phyloP scores from a whole-genome alignment of 345 rosid genomes.

The Chamaenerion angustifolium region DNA sequence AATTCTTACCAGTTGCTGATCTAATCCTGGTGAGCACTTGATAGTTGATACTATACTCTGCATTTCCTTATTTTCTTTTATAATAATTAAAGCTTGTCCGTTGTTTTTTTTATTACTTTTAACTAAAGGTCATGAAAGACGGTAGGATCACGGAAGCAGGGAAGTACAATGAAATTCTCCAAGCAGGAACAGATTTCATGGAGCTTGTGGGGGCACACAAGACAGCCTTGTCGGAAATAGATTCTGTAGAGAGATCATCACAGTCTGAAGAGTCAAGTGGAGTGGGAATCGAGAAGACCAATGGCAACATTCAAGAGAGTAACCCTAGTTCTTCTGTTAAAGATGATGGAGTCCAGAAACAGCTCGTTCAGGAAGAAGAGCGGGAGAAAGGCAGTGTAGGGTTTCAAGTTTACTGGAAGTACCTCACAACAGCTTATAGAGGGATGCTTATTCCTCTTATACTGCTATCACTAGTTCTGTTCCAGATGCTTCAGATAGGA shows the following conservation, averaged over 20 bases:
- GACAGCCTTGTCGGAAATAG: constrained; percentile 13
- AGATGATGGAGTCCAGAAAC: background rate
- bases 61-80: too few species aligned
- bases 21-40: constrained; percentile 18
- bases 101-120: too few species aligned
- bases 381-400: constrained; percentile 20
- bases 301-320: background rate
- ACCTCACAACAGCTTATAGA: constrained; percentile 13
- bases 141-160: constrained; percentile 22
- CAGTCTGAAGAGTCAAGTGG: background rate
- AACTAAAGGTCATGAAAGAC: constrained; percentile 33
- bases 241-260: background rate
- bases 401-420: constrained; percentile 18
- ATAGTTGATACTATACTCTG: background rate
- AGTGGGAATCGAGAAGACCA: background rate
- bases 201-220: constrained; percentile 24
- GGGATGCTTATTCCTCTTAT: constrained; percentile 6
- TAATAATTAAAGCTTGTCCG: too few species aligned
- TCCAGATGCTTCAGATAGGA: constrained; percentile 17
- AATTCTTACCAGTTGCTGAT: constrained; percentile 23
- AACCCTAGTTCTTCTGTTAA: background rate
- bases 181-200: constrained; percentile 17
- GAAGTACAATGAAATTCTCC: constrained; percentile 17
- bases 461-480: constrained; percentile 5
- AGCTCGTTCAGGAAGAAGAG: constrained; percentile 30